Evolutionary conservation across 2,329 filamentous ascomycete genomes (phyloP), one percentile per base, ranked within the genome.

Genomic region (Rutstroemia sp.): DNA sequence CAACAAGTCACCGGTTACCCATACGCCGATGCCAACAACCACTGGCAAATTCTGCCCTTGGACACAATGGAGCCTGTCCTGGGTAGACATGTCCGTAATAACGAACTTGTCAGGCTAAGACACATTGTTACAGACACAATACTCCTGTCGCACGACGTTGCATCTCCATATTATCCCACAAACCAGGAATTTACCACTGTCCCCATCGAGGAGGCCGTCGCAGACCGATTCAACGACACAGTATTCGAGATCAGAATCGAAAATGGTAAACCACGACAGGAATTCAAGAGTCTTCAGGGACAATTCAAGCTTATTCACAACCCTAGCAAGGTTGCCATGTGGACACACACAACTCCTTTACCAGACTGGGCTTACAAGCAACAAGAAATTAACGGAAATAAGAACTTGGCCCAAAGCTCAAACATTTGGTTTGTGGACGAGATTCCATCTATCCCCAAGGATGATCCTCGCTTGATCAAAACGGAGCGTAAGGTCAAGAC

Each of bases 341-440:
- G 94, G 94, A 99, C 94, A 27, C 92, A 97, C 72, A 88, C 88
- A 38, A 94, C 85, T 58, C 89, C 94, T 50, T 82, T 99, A n/a
- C 94, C 94, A 4, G 94, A 99, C 4, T 99, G 94, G 94, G 94
- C 81, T 25, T 92, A 88, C 76, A 94, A 95, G 72, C 94, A 99
- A 73, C 92, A 95, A 68, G 94, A 99, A 72, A 96, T 99, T 77
- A 99, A 99, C 72, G 94, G 94, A 58, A 99, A 99, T 79, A 99
- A 99, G 82, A 95, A 96, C 70, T 77, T 95, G 54, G 78, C 84
- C 27, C 88, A 92, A 60, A 86, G 87, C 69, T 96, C 90, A 71
- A 99, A 99, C 71, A 80, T 96, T 60, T 99, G 94, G 94, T 86
- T 88, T 64, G 87, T 92, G 14, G 94, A 99, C 67, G 89, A 95